These are phyloP conservation scores for Leccinellum rugosiceps DNA, from an alignment of 768 basidiomycete genomes.

Conservation along the genomic window DNA sequence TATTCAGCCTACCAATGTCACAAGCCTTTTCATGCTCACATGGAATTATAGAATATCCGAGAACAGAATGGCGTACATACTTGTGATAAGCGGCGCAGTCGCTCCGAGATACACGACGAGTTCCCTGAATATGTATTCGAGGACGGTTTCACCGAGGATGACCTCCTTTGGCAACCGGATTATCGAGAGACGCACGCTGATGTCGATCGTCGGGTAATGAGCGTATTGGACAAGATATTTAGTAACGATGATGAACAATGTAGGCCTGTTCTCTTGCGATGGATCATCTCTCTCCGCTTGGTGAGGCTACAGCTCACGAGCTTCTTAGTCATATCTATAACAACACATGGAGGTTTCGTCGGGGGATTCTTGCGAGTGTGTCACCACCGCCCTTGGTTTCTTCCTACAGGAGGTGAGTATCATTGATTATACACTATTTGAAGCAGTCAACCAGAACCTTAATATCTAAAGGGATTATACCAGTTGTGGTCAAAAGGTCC, in stretches of 20 bases:
- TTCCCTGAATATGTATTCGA: slow-evolving; percentile 55
- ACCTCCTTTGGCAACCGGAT: slow-evolving; percentile 47
- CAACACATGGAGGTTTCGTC: slow-evolving; percentile 63
- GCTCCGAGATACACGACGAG: slow-evolving; percentile 33
- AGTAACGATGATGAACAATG: slow-evolving; percentile 39
- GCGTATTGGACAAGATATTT: slow-evolving; percentile 58
- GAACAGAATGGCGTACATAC: slow-evolving; percentile 65
- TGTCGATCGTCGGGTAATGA: not conserved
- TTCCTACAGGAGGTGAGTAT: slow-evolving; percentile 65
- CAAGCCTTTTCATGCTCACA: not conserved
- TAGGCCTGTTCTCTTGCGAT: slow-evolving; percentile 19
- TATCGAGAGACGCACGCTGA: slow-evolving; percentile 7
- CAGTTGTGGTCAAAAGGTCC: slow-evolving; percentile 23
- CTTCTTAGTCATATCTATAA: slow-evolving; percentile 59
- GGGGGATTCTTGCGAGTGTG: slow-evolving; percentile 50
- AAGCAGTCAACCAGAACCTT: not conserved
- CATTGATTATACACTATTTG: not conserved
- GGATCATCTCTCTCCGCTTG: not conserved
- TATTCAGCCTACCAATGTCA: not conserved
- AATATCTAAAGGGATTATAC: slow-evolving; percentile 20
- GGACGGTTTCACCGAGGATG: slow-evolving; percentile 53
- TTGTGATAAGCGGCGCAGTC: slow-evolving; percentile 60
- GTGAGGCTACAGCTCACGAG: not conserved
- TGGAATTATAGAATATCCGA: slow-evolving; percentile 50
- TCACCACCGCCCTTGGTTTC: slow-evolving; percentile 39